phyloP scores from a whole-genome alignment of 495 filamentous ascomycete genomes.

The Aspergillus cavernicola region DNA sequence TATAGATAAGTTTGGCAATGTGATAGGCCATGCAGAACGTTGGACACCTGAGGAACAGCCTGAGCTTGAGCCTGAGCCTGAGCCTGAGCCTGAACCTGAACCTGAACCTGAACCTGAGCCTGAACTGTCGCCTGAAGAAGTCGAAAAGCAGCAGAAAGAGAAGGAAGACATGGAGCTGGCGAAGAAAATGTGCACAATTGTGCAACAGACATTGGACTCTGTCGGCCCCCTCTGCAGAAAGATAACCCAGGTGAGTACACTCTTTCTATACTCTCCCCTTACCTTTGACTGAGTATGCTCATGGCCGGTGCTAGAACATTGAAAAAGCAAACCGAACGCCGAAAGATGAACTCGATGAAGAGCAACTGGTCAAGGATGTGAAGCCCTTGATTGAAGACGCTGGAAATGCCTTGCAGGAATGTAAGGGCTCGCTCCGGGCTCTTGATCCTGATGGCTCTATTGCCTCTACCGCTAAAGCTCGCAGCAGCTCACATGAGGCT shows the following conservation, averaged over 20 bases:
- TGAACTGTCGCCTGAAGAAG: conserved; percentile 36
- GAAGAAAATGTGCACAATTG: conserved; percentile 63
- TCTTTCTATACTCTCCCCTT: not conserved
- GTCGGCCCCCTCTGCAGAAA: conserved; percentile 76
- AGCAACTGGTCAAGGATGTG: conserved; percentile 67
- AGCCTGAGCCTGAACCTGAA: conserved; percentile 29
- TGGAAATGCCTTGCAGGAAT: conserved; percentile 70
- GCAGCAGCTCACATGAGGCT: conserved; percentile 64
- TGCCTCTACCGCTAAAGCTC: conserved; percentile 72
- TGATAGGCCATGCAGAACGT: conserved; percentile 67
- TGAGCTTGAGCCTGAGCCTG: not conserved
- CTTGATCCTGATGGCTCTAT: conserved; percentile 81
- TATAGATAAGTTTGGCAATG: conserved; percentile 68
- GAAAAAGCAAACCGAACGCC: conserved; percentile 71
- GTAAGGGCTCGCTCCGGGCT: conserved; percentile 76
- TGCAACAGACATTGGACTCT: conserved; percentile 71
- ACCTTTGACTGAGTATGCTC: conserved; percentile 5
- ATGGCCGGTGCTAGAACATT: conserved; percentile 54
- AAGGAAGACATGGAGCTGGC: conserved; percentile 63
- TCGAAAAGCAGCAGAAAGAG: conserved; percentile 45
- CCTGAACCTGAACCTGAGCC: too few relatives aligned
- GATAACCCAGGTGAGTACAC: conserved; percentile 73
- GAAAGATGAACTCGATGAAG: conserved; percentile 81
- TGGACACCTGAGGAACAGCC: conserved; percentile 61
- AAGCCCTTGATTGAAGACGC: conserved; percentile 79